Percentiles rank a stretch among this genome's conserved stretches.
phyloP scores from a whole-genome alignment of 306 rosid genomes.

The Prunus kanzakura region DNA sequence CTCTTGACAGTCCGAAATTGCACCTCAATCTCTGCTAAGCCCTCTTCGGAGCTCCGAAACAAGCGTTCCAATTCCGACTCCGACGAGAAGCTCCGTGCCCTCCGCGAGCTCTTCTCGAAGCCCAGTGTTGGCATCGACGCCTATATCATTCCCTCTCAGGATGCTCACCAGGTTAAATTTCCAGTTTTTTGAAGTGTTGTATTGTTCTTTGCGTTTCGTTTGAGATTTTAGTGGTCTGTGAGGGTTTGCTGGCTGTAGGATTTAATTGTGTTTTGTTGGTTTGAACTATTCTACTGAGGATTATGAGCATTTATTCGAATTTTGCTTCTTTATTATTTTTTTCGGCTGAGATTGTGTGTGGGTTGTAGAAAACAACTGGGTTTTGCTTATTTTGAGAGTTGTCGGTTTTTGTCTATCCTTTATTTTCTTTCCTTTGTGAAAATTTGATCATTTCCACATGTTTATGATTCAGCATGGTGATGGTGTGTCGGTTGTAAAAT shows the following conservation, averaged over 20 bases:
- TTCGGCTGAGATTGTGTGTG: too few relatives aligned
- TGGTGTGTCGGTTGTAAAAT: background rate
- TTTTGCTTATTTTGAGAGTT: background rate
- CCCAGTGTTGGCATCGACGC: slow-evolving; percentile 69
- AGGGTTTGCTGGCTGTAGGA: too few relatives aligned
- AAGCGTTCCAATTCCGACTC: slow-evolving; percentile 27
- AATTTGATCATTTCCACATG: background rate
- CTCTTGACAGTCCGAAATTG: slow-evolving; percentile 43
- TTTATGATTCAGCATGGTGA: background rate
- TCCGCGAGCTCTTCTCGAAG: slow-evolving; percentile 65
- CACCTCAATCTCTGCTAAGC: slow-evolving; percentile 61
- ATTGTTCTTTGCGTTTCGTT: background rate
- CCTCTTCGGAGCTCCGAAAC: slow-evolving; percentile 61
- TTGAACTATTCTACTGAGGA: background rate
- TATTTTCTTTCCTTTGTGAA: too few relatives aligned
- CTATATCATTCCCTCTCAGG: slow-evolving; percentile 87
- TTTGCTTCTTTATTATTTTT: too few relatives aligned
- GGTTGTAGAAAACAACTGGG: too few relatives aligned
- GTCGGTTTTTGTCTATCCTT: background rate
- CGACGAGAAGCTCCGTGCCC: slow-evolving; percentile 64
- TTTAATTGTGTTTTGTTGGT: background rate
- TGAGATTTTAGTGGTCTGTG: background rate
- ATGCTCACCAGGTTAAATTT: slow-evolving; percentile 80
- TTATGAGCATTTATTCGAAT: background rate
- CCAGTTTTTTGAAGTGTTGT: background rate